Evolutionary conservation across 139 green algal species (phyloP), one percentile per base, ranked within the genome.

Genomic region (Coelastrella sp.): DNA sequence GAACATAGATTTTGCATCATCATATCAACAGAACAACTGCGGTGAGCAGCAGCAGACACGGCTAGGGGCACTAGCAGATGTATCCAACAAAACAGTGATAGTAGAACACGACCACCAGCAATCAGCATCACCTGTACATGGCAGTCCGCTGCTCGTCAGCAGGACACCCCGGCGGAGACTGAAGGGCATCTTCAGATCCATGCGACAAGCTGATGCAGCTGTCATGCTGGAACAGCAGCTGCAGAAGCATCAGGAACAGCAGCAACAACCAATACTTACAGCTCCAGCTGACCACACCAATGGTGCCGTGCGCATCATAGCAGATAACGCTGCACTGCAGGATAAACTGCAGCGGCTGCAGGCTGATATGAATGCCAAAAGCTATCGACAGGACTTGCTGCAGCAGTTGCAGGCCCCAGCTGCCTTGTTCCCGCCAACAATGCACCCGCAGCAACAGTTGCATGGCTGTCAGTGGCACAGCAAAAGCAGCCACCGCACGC

Each of bases 191-290:
- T 87, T 87, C 15, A 19, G 82, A 7, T 68, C 82, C 9, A 87
- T 87, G 82, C 61, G 82, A 4, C 61, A 87, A 22, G 82, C 82
- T 65, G 82, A 87, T 63, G 82, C 82, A 65, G 82, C 82, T 20
- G 82, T 35, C 17, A 10, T 87, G 24, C 61, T 78, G 8, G 63
- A 68, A 8, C 25, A 87, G 61, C 61, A 58, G 22, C 35, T 86
- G 19, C 25, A 76, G 27, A 25, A 27, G 6, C 17, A 84, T 9
- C 78, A 78, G 7, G 61, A 76, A 8, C 25, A 78, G 22, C 61
- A 78, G 63, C 82, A 86, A 35, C 81, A 73, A 70, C n/a, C 81
- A 24, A 35, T 74, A 35, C 49, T 87, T 5, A 14, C 7, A 35
- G 61, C 61, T 9, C 25, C 82, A 65, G 82, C 66, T 61, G 82